These are phyloP conservation scores for Metschnikowia drakensbergensis DNA, from an alignment of 805 yeast species.

Conservation along the genomic window DNA sequence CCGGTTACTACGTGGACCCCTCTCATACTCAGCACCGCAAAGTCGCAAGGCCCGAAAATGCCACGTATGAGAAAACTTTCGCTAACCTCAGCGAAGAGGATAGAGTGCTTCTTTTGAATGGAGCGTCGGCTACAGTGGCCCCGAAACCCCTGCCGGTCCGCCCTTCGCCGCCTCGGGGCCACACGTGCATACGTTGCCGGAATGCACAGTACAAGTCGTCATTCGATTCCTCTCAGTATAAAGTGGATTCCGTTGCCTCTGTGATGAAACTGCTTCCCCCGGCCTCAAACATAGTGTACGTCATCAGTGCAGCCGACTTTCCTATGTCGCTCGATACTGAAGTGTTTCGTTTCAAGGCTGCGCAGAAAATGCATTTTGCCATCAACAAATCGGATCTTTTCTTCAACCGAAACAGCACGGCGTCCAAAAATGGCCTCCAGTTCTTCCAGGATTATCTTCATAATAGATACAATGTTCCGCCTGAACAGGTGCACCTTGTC, in stretches of 20 bases:
- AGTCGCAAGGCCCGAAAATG: constrained; percentile 16
- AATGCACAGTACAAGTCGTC: constrained; percentile 45
- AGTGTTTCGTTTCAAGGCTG: constrained; percentile 32
- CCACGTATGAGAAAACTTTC: constrained; percentile 20
- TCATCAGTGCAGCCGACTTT: constrained; percentile 66
- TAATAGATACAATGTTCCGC: constrained; percentile 27
- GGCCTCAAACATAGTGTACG: constrained; percentile 50
- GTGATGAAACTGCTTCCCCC: constrained; percentile 37
- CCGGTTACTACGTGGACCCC: constrained; percentile 42
- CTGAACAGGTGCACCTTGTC: constrained; percentile 42
- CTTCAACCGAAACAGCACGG: constrained; percentile 28
- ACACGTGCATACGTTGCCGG: constrained; percentile 54
- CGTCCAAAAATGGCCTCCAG: constrained; percentile 24
- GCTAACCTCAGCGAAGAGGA: constrained; percentile 25
- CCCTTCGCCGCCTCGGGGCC: background rate
- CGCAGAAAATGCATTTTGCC: constrained; percentile 36
- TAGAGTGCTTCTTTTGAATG: constrained; percentile 23
- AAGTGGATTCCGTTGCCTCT: constrained; percentile 19
- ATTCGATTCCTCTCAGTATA: constrained; percentile 30
- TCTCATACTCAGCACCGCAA: background rate
- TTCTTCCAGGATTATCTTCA: constrained; percentile 36
- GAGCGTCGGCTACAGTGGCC: constrained; percentile 4
- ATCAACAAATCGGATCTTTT: constrained; percentile 45
- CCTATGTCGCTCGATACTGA: constrained; percentile 53
- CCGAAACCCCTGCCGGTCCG: background rate